Evolutionary conservation across 331 rosid genomes (phyloP).

Genomic region (Malus hybrid): DNA sequence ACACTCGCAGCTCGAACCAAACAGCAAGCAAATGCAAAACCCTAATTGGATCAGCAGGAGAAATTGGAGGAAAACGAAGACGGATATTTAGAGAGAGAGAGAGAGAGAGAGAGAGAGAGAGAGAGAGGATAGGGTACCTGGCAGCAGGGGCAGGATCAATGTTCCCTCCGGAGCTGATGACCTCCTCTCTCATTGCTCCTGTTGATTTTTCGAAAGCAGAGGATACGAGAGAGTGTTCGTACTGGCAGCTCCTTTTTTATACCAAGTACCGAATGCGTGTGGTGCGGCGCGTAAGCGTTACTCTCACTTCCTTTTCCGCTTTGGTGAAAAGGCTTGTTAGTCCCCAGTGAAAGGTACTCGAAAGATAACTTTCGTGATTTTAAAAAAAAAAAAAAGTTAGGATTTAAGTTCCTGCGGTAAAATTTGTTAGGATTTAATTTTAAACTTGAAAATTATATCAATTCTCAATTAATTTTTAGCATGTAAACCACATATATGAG

Average conservation of each 20-base stretch:
- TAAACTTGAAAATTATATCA: no score
- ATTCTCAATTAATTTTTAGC: no score
- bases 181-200: slow-evolving; percentile 73
- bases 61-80: neutral
- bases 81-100: neutral
- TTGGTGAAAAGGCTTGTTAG: neutral
- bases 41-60: slow-evolving; percentile 25
- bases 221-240: neutral
- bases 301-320: neutral
- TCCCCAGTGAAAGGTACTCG: no score
- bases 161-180: slow-evolving; percentile 85
- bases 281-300: slow-evolving; percentile 12
- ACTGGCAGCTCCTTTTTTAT: neutral
- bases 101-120: neutral
- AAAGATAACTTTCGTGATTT: no score
- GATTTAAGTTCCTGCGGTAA: accelerated
- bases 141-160: slow-evolving; percentile 85
- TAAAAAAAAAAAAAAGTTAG: no score
- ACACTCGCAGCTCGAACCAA: neutral
- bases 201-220: slow-evolving; percentile 2
- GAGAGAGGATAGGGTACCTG: slow-evolving; percentile 30
- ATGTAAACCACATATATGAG: no score
- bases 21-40: slow-evolving; percentile 21
- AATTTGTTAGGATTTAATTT: no score
- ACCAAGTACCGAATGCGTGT: neutral